Conservation (phyloP, 345 rosid genomes). For the Citrus sp. region DNA sequence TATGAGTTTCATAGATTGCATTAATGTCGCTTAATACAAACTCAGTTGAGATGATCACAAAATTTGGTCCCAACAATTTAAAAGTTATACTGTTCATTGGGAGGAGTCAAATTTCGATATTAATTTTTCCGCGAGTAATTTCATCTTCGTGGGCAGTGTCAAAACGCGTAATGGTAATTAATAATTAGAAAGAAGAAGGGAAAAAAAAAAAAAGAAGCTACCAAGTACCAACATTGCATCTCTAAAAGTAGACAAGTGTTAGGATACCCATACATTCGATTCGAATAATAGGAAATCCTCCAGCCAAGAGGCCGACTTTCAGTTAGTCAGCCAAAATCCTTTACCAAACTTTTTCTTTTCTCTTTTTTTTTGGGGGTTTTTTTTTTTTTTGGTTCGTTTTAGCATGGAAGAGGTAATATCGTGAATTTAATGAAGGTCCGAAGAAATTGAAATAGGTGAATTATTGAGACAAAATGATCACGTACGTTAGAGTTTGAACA, state of each 20-base stretch:
- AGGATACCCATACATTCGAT: not conserved
- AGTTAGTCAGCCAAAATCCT: not conserved
- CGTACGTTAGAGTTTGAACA: too few relatives aligned
- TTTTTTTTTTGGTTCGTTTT: not conserved
- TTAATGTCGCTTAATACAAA: too few relatives aligned
- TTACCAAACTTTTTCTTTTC: not conserved
- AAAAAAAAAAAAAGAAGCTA: not conserved
- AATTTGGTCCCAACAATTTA: too few relatives aligned
- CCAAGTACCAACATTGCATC: not conserved
- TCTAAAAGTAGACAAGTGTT: conserved; percentile 3
- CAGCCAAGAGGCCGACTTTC: not conserved
- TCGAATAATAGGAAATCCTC: conserved; percentile 2
- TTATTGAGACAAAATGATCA: too few relatives aligned
- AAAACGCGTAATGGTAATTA: not conserved
- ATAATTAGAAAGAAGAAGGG: too few relatives aligned
- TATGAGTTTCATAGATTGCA: not conserved
- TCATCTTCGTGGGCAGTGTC: not conserved
- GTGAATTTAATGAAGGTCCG: too few relatives aligned
- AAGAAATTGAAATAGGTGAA: too few relatives aligned
- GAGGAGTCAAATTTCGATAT: not conserved
- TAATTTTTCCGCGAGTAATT: not conserved
- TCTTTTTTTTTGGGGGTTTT: too few relatives aligned
- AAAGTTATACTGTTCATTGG: not conserved
- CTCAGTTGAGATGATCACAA: too few relatives aligned
- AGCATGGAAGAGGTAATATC: too few relatives aligned